Evolutionary conservation across 208 protist species (phyloP).

Genomic region (Wallacemonas sp.): DNA sequence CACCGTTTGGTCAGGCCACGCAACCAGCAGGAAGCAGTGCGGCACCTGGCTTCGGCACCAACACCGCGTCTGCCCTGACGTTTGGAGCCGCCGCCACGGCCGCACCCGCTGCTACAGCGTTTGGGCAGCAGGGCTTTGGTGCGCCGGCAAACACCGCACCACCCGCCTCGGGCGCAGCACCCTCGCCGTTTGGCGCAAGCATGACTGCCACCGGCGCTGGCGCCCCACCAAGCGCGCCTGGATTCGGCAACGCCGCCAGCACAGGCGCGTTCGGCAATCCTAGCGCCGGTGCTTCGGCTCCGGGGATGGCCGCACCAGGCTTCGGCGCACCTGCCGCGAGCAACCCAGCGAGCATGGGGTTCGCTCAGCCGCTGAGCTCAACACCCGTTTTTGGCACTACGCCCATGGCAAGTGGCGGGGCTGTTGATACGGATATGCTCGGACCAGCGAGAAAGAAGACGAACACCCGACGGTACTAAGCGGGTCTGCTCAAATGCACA

Average conservation of each 20-base stretch:
- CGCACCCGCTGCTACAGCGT: too few species aligned
- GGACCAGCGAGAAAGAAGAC: background rate
- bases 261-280: background rate
- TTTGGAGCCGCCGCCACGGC: background rate
- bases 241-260: background rate
- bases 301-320: background rate
- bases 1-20: background rate
- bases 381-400: background rate
- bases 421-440: background rate
- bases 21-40: too few species aligned
- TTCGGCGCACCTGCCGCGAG: background rate
- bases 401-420: background rate
- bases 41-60: background rate
- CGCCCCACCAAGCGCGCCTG: background rate
- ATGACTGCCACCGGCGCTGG: background rate
- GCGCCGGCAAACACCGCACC: background rate
- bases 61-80: background rate
- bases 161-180: background rate
- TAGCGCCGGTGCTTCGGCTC: background rate
- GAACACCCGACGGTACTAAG: background rate
- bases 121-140: background rate
- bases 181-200: background rate
- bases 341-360: background rate
- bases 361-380: conserved; percentile 14
- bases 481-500: background rate